A percentile compares a stretch with the other conserved stretches of the same genome.
These are phyloP conservation scores for Dentipellis sp. DNA, from an alignment of 768 basidiomycete species.

Conservation along the genomic window DNA sequence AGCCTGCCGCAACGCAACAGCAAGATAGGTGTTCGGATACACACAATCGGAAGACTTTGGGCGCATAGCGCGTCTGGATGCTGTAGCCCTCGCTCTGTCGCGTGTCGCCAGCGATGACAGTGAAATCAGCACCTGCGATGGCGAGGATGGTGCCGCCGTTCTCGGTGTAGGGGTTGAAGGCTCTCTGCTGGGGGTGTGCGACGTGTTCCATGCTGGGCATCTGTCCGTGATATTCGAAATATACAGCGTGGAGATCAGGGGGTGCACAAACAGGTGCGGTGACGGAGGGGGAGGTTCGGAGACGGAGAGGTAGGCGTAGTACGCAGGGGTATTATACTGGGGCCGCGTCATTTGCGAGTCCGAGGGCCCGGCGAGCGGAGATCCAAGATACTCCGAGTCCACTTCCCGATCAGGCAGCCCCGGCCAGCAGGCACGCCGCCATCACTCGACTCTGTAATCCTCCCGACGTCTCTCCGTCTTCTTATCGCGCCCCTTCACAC, in stretches of 20 bases:
- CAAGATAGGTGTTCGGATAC: constrained; percentile 22
- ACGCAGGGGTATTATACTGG: constrained; percentile 12
- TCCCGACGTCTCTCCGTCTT: constrained; percentile 2
- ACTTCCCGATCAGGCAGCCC: background rate
- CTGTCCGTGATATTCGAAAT: background rate
- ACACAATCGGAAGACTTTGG: constrained; percentile 91
- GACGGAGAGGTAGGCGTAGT: background rate
- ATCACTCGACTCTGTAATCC: background rate
- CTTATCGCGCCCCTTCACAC: background rate
- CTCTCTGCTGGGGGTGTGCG: constrained; percentile 37
- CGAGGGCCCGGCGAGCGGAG: background rate
- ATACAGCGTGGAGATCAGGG: background rate
- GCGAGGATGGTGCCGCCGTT: constrained; percentile 97
- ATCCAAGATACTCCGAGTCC: background rate
- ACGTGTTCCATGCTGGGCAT: constrained; percentile 14
- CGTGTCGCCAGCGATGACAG: constrained; percentile 94
- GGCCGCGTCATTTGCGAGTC: constrained; percentile 1
- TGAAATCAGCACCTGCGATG: constrained; percentile 89
- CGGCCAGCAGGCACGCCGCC: background rate
- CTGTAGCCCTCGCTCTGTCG: constrained; percentile 94
- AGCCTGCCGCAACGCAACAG: background rate
- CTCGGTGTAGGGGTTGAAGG: constrained; percentile 84
- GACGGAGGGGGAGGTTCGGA: background rate
- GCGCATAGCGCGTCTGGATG: constrained; percentile 96
- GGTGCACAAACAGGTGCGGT: background rate